These are phyloP conservation scores for Babesia sp. DNA, from an alignment of 169 alveolate species.

Conservation along the genomic window DNA sequence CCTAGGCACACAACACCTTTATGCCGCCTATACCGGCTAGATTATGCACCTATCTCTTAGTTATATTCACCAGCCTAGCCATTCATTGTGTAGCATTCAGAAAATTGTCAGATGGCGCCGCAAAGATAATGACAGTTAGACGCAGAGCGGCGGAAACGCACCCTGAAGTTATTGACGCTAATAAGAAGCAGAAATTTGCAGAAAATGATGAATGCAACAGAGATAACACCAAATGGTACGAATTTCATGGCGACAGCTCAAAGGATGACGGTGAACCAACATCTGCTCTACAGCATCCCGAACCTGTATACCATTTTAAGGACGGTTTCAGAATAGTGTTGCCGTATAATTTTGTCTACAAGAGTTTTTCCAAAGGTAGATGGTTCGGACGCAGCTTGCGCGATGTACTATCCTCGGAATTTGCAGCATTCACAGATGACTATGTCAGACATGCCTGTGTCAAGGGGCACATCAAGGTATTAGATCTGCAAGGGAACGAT, in stretches of 20 bases:
- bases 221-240: background rate
- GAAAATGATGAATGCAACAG: background rate
- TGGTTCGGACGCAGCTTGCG: constrained; percentile 70
- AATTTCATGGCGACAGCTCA: too few species aligned
- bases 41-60: background rate
- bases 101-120: background rate
- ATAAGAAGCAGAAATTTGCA: background rate
- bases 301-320: constrained; percentile 59
- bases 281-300: background rate
- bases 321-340: constrained; percentile 72
- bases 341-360: constrained; percentile 72
- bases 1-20: constrained; percentile 32
- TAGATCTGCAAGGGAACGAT: constrained; percentile 53
- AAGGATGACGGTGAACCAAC: background rate
- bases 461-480: constrained; percentile 63
- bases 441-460: constrained; percentile 51
- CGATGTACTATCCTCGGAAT: constrained; percentile 69
- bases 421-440: constrained; percentile 72
- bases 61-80: background rate
- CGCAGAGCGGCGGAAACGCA: background rate
- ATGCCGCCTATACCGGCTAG: background rate
- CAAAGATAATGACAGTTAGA: background rate
- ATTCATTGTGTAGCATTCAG: background rate
- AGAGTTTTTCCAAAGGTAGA: constrained; percentile 68
- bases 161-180: background rate